These are phyloP conservation scores for Alternaria alternata DNA, from an alignment of 2,329 filamentous ascomycete species.

Conservation along the genomic window DNA sequence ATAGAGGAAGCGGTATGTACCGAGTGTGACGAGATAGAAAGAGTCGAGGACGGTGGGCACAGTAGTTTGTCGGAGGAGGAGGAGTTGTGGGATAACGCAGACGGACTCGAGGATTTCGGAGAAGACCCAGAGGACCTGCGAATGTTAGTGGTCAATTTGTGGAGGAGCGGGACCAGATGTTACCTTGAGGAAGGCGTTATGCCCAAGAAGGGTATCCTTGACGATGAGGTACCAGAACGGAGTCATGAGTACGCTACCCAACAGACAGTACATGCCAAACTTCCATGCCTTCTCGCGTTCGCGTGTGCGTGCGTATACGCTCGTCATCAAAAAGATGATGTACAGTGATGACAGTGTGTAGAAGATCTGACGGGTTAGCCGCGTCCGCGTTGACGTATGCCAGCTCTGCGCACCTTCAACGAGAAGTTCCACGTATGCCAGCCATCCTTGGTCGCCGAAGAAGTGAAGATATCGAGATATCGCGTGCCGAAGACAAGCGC, in stretches of 20 bases:
- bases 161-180: too few species aligned
- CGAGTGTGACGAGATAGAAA: constrained; percentile 90
- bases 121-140: constrained; percentile 82
- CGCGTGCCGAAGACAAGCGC: constrained; percentile 83
- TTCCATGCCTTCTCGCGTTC: constrained; percentile 96
- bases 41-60: constrained; percentile 96
- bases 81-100: constrained; percentile 87
- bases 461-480: constrained; percentile 80
- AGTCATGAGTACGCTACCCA: constrained; percentile 70
- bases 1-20: constrained; percentile 87
- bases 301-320: constrained; percentile 83
- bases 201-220: constrained; percentile 56
- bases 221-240: constrained; percentile 79
- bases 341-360: constrained; percentile 87
- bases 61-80: constrained; percentile 91
- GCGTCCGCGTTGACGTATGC: neutral
- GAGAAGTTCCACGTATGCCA: constrained; percentile 66
- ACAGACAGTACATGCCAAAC: constrained; percentile 74
- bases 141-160: neutral
- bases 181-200: constrained; percentile 52
- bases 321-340: constrained; percentile 87
- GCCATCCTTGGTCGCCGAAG: constrained; percentile 49
- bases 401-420: constrained; percentile 66
- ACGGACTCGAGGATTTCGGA: constrained; percentile 92
- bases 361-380: constrained; percentile 64